A percentile compares a stretch with the other conserved stretches of the same genome.
phyloP scores from a whole-genome alignment of 805 yeast genomes.

The Candida takata region DNA sequence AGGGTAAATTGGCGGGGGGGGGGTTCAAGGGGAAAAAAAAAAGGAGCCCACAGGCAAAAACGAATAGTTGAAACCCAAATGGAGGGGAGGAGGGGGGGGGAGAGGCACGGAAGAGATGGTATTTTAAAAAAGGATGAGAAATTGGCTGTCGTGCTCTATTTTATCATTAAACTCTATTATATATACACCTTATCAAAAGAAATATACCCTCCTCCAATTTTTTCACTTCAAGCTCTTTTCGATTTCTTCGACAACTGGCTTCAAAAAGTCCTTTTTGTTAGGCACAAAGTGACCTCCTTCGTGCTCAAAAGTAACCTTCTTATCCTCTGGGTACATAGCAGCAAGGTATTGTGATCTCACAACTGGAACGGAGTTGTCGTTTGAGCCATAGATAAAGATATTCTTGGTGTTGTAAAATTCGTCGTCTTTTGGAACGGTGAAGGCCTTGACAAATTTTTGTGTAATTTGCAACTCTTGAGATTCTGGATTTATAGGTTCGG shows the following conservation, averaged over 20 bases:
- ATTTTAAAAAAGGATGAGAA: too few relatives aligned
- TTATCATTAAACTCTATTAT: too few relatives aligned
- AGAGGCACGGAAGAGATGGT: too few relatives aligned
- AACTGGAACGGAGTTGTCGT: conserved; percentile 79
- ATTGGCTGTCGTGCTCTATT: too few relatives aligned
- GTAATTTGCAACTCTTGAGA: conserved; percentile 30
- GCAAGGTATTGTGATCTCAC: conserved; percentile 59
- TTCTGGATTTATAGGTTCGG: conserved; percentile 32
- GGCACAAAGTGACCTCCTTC: conserved; percentile 99
- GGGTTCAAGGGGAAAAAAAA: too few relatives aligned
- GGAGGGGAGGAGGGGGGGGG: too few relatives aligned
- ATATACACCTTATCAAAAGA: too few relatives aligned
- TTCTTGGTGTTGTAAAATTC: conserved; percentile 32
- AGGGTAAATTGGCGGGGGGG: too few relatives aligned
- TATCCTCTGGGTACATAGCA: conserved; percentile 41
- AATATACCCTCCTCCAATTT: too few relatives aligned
- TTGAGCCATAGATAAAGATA: conserved; percentile 79
- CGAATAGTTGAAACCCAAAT: too few relatives aligned
- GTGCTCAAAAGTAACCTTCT: conserved; percentile 53
- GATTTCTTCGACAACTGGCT: conserved; percentile 35
- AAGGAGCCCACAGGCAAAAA: too few relatives aligned
- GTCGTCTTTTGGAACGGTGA: conserved; percentile 24
- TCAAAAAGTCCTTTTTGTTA: conserved; percentile 56
- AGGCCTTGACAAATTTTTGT: conserved; percentile 26
- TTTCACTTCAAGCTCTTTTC: conserved; percentile 5